Conservation (phyloP, 1,284 basidiomycete species). For the Mycena citricolor region DNA sequence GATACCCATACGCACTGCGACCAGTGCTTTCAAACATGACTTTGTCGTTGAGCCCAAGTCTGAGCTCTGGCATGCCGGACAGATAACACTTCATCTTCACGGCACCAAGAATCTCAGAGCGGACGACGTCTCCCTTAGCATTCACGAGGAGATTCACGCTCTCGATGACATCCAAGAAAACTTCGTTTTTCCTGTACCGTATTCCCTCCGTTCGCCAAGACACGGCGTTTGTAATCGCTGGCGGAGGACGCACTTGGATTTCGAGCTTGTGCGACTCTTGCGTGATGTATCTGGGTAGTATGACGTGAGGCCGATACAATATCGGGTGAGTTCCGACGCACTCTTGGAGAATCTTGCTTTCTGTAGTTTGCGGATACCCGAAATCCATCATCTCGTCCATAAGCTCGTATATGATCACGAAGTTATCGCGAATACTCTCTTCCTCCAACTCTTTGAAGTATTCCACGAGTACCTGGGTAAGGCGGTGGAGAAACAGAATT, state of each 20-base stretch:
- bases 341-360: slow-evolving; percentile 99
- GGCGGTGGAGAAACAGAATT: slow-evolving; percentile 94
- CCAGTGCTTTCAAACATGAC: slow-evolving; percentile 99
- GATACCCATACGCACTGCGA: slow-evolving; percentile 61
- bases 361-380: slow-evolving; percentile 98
- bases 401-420: slow-evolving; percentile 96
- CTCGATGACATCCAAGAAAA: slow-evolving; percentile 98
- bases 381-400: slow-evolving; percentile 99
- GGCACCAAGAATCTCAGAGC: slow-evolving; percentile 95
- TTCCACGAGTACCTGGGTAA: slow-evolving; percentile 88
- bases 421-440: slow-evolving; percentile 98
- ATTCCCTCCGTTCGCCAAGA: slow-evolving; percentile 99
- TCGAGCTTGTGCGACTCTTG: slow-evolving; percentile 99
- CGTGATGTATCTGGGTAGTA: slow-evolving; percentile 93
- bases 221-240: slow-evolving; percentile 98
- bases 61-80: slow-evolving; percentile 96
- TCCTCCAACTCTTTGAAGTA: slow-evolving; percentile 99
- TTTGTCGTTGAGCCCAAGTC: slow-evolving; percentile 97
- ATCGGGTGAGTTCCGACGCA: slow-evolving; percentile 39
- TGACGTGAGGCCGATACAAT: not conserved
- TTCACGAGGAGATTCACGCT: slow-evolving; percentile 96
- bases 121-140: slow-evolving; percentile 94
- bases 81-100: slow-evolving; percentile 99
- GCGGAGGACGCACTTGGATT: slow-evolving; percentile 92
- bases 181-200: slow-evolving; percentile 98